Evolutionary conservation across 1,284 basidiomycete genomes (phyloP).

Genomic region (Earliella scabrosa): DNA sequence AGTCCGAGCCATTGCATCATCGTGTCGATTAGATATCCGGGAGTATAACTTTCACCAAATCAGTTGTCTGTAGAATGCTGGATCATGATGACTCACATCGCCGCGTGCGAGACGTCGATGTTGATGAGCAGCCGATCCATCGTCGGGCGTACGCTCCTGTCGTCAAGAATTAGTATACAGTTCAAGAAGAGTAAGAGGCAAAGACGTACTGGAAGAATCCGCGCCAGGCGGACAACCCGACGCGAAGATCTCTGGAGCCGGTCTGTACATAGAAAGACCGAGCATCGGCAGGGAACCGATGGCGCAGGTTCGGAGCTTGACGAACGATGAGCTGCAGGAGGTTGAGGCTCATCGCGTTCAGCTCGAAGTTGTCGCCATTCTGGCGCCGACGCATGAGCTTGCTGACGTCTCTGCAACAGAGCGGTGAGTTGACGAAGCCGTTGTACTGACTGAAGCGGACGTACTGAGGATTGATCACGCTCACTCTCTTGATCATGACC

Average conservation of each 20-base stretch:
- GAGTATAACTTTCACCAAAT: slow-evolving; percentile 3
- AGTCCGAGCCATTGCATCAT: slow-evolving; percentile 2
- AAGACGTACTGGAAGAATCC: slow-evolving; percentile 15
- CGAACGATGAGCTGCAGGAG: slow-evolving; percentile 31
- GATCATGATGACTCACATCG: slow-evolving; percentile 18
- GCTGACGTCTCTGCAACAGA: slow-evolving; percentile 9
- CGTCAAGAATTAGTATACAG: neutral
- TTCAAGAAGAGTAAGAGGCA: neutral
- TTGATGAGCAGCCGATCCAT: slow-evolving; percentile 27
- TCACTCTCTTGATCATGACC: slow-evolving; percentile 18
- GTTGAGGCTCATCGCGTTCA: slow-evolving; percentile 24
- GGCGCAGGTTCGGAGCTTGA: slow-evolving; percentile 32
- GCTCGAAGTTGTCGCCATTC: slow-evolving; percentile 1
- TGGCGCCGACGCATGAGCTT: slow-evolving; percentile 8
- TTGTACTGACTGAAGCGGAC: too few species aligned
- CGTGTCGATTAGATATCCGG: neutral
- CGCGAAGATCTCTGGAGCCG: neutral
- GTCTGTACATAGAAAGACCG: slow-evolving; percentile 14
- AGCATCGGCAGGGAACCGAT: slow-evolving; percentile 26
- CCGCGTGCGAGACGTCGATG: slow-evolving; percentile 26
- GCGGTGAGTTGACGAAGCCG: too few species aligned
- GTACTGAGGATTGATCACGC: slow-evolving; percentile 19
- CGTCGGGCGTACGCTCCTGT: slow-evolving; percentile 27
- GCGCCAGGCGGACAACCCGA: slow-evolving; percentile 21
- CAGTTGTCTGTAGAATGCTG: neutral